Conservation (phyloP, 805 yeast genomes). For the Ogataea allantospora region DNA sequence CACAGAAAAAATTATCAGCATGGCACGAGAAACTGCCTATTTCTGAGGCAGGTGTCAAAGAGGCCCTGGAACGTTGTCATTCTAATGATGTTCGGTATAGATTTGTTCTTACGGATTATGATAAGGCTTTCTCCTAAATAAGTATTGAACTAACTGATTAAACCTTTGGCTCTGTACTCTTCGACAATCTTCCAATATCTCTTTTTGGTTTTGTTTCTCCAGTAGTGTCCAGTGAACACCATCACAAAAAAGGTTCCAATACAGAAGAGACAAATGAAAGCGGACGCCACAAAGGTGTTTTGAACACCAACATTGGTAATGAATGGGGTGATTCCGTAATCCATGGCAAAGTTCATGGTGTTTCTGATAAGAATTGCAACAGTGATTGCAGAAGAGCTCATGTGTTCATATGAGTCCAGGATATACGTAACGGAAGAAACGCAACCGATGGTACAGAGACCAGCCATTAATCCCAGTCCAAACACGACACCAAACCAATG, state of each 20-base stretch:
- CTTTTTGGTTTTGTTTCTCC: constrained; percentile 36
- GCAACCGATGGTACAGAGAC: constrained; percentile 52
- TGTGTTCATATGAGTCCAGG: constrained; percentile 54
- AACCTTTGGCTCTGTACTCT: constrained; percentile 11
- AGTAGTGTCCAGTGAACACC: constrained; percentile 36
- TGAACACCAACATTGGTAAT: constrained; percentile 49
- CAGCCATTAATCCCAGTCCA: constrained; percentile 58
- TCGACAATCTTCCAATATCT: constrained; percentile 37
- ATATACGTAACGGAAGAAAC: constrained; percentile 51
- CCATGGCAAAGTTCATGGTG: constrained; percentile 56
- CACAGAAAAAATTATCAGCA: constrained; percentile 53
- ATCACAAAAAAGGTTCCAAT: constrained; percentile 45
- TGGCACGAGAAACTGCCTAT: constrained; percentile 64
- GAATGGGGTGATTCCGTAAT: constrained; percentile 63
- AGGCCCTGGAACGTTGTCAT: constrained; percentile 54
- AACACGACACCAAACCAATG: constrained; percentile 56
- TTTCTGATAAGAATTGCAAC: constrained; percentile 59
- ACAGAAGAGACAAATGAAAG: constrained; percentile 48
- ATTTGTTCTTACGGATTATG: constrained; percentile 58
- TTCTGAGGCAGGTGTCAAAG: constrained; percentile 48
- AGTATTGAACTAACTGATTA: not conserved
- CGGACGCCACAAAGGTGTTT: constrained; percentile 56
- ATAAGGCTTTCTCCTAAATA: constrained; percentile 22
- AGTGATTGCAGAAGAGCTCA: constrained; percentile 53
- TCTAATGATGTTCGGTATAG: constrained; percentile 62